These are phyloP conservation scores for Coemansia sp. DNA, from an alignment of 192 early-diverging fungal genomes.

Conservation along the genomic window DNA sequence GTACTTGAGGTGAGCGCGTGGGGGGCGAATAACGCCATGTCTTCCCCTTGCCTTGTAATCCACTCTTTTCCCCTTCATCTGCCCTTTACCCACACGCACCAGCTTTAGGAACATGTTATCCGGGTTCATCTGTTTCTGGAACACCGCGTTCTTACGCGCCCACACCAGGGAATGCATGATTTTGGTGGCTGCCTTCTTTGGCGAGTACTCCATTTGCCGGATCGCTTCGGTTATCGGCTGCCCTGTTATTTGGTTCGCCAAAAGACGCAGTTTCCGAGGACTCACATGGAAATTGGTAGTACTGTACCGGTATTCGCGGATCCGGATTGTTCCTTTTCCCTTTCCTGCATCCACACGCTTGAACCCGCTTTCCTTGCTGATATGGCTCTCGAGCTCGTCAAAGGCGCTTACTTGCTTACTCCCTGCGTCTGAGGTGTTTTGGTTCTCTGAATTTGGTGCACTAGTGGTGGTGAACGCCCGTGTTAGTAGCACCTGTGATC, in stretches of 20 bases:
- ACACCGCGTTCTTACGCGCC: conserved; percentile 67
- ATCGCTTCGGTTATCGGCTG: conserved; percentile 71
- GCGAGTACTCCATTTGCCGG: conserved; percentile 74
- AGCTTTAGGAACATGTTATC: conserved; percentile 64
- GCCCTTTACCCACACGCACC: conserved; percentile 87
- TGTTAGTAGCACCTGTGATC: too few relatives aligned
- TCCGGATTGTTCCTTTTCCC: conserved; percentile 16
- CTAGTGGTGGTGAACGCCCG: too few relatives aligned
- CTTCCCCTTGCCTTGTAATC: conserved; percentile 78
- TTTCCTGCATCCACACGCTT: conserved; percentile 11
- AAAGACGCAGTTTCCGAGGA: conserved; percentile 68
- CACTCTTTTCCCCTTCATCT: conserved; percentile 65
- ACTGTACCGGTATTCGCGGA: conserved; percentile 39
- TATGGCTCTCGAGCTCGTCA: neutral
- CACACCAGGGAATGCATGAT: conserved; percentile 68
- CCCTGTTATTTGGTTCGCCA: conserved; percentile 70
- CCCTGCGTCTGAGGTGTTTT: too few relatives aligned
- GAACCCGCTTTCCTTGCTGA: neutral
- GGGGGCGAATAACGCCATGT: conserved; percentile 73
- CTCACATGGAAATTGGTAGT: conserved; percentile 70
- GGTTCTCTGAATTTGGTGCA: too few relatives aligned
- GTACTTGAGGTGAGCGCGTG: conserved; percentile 79
- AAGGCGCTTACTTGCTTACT: conserved; percentile 20
- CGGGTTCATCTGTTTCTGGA: conserved; percentile 64
- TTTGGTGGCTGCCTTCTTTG: conserved; percentile 63